Evolutionary conservation across 83 land plant genomes (phyloP).

Genomic region (Picea engelmannii): DNA sequence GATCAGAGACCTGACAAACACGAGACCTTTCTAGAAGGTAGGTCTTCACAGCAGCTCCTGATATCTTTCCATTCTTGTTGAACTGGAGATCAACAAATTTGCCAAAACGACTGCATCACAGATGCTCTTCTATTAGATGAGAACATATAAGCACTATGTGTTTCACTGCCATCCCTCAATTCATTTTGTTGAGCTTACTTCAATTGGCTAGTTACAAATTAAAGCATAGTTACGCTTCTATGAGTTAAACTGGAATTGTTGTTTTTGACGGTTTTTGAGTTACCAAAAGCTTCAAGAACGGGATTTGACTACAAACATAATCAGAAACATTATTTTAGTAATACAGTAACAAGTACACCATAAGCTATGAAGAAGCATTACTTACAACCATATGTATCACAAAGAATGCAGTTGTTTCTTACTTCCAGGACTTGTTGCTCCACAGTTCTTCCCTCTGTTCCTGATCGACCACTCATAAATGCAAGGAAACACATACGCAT

Average conservation of each 20-base stretch:
- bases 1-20: constrained; percentile 93
- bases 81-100: constrained; percentile 98
- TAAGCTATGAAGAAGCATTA: neutral
- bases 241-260: constrained; percentile 89
- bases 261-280: constrained; percentile 95
- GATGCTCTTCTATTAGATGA: neutral
- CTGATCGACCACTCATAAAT: constrained; percentile 90
- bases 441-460: constrained; percentile 78
- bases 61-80: constrained; percentile 85
- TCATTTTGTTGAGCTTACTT: neutral
- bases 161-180: neutral
- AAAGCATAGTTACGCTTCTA: neutral
- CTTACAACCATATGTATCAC: neutral
- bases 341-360: too few relatives aligned
- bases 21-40: constrained; percentile 97
- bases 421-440: constrained; percentile 98
- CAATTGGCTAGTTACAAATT: neutral
- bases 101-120: constrained; percentile 84
- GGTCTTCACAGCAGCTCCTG: constrained; percentile 93
- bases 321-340: neutral
- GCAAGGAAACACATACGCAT: constrained; percentile 95
- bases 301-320: constrained; percentile 80
- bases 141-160: neutral
- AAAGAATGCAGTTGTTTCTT: constrained; percentile 4
- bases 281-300: constrained; percentile 96